These are phyloP conservation scores for Pedinophyceae sp. DNA, from an alignment of 139 green algal species.

Conservation along the genomic window DNA sequence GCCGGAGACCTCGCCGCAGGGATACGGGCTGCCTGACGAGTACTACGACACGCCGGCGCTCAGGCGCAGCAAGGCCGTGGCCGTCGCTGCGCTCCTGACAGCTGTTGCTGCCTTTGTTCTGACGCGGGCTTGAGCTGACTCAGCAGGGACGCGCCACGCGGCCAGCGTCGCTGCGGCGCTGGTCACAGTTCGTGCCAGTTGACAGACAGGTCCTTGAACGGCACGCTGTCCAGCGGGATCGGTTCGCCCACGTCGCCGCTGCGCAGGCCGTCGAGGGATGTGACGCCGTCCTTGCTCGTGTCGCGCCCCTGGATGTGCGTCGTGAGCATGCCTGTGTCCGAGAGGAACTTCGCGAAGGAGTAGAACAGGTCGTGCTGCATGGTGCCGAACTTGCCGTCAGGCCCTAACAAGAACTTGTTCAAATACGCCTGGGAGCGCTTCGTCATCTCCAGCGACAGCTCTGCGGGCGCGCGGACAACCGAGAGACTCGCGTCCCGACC, in stretches of 20 bases:
- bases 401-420: not conserved
- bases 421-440: not conserved
- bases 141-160: no score
- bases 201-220: conserved; percentile 21
- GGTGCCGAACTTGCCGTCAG: conserved; percentile 18
- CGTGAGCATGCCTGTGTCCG: conserved; percentile 36
- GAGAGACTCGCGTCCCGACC: no score
- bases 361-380: conserved; percentile 31
- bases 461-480: no score
- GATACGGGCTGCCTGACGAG: no score
- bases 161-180: no score
- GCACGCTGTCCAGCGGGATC: conserved; percentile 23
- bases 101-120: no score
- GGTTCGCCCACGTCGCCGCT: conserved; percentile 33
- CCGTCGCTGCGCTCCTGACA: no score
- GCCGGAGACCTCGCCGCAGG: no score
- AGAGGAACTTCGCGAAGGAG: conserved; percentile 58
- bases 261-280: conserved; percentile 38
- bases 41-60: no score
- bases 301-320: conserved; percentile 16
- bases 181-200: no score
- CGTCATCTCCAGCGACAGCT: not conserved
- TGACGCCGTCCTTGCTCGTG: not conserved
- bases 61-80: no score
- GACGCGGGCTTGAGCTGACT: no score